Conservation (phyloP, 306 rosid genomes). For the Dalbergia oliveri region DNA sequence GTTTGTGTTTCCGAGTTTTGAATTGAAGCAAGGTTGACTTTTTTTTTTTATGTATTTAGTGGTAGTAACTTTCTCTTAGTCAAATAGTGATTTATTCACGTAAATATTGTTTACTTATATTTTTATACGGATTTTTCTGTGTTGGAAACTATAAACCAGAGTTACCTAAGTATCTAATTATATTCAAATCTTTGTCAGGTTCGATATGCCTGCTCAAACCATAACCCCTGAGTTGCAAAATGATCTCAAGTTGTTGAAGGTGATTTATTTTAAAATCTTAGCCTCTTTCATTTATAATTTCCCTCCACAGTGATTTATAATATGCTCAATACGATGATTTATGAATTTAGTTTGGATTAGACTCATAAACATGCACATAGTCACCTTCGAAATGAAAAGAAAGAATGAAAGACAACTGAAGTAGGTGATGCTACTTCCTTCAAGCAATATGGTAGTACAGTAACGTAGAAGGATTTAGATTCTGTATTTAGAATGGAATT, state of each 20-base stretch:
- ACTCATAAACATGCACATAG: neutral
- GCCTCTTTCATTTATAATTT: neutral
- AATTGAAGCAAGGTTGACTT: neutral
- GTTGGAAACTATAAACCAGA: neutral
- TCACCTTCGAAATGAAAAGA: conserved; percentile 6
- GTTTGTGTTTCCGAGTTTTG: neutral
- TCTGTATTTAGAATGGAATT: neutral
- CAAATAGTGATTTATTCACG: neutral
- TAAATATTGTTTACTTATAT: neutral
- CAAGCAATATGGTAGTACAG: neutral
- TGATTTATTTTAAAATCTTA: conserved; percentile 40
- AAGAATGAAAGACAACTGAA: neutral
- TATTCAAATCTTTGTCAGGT: conserved; percentile 60
- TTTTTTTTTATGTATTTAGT: neutral
- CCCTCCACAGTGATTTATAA: neutral
- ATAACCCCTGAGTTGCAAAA: conserved; percentile 80
- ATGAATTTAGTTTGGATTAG: conserved; percentile 19
- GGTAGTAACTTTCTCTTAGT: neutral
- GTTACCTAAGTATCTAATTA: neutral
- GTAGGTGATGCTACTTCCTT: conserved; percentile 19
- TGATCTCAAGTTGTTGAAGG: conserved; percentile 81
- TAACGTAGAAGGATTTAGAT: neutral
- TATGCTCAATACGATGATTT: conserved; percentile 10
- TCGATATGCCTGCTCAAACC: conserved; percentile 85
- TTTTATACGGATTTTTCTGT: neutral